Conservation (phyloP, 2,329 filamentous ascomycete species). For the Fusarium pseudonygamai region DNA sequence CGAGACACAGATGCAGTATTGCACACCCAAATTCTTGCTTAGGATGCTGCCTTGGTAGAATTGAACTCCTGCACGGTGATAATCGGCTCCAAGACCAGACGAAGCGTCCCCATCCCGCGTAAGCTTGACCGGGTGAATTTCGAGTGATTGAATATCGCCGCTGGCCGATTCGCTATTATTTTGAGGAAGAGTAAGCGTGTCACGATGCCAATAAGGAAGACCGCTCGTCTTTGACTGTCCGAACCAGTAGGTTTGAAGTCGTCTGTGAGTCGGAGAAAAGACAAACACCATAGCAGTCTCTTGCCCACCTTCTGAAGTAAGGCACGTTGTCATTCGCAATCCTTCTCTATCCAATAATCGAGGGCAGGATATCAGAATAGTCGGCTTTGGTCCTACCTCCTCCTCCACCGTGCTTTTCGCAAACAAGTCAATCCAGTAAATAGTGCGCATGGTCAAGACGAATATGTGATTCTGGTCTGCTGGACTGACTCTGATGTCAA, state of each 20-base stretch:
- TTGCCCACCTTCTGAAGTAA: slow-evolving; percentile 31
- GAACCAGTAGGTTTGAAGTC: slow-evolving; percentile 52
- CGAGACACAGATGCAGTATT: slow-evolving; percentile 50
- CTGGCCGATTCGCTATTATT: slow-evolving; percentile 2
- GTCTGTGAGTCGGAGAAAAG: slow-evolving; percentile 45
- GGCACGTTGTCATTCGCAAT: slow-evolving; percentile 45
- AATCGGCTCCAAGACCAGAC: slow-evolving; percentile 42
- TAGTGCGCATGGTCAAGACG: slow-evolving; percentile 63
- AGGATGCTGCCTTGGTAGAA: slow-evolving; percentile 61
- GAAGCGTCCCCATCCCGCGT: slow-evolving; percentile 2
- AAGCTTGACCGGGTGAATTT: slow-evolving; percentile 44
- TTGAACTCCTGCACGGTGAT: slow-evolving; percentile 47
- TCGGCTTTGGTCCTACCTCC: slow-evolving; percentile 19
- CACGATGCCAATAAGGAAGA: slow-evolving; percentile 52
- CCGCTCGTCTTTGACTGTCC: slow-evolving; percentile 27
- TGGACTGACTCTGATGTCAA: slow-evolving; percentile 64
- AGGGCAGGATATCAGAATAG: slow-evolving; percentile 43
- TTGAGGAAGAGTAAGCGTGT: slow-evolving; percentile 44
- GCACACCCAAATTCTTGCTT: slow-evolving; percentile 54
- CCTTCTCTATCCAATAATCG: slow-evolving; percentile 43
- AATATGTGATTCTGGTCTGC: slow-evolving; percentile 60
- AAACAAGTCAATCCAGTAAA: slow-evolving; percentile 60
- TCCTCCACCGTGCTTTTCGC: slow-evolving; percentile 16
- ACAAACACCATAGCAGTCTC: slow-evolving; percentile 47
- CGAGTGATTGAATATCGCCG: slow-evolving; percentile 40